Evolutionary conservation across 352 stramenopile genomes (phyloP).

Genomic region (Globisporangium takayamanum): DNA sequence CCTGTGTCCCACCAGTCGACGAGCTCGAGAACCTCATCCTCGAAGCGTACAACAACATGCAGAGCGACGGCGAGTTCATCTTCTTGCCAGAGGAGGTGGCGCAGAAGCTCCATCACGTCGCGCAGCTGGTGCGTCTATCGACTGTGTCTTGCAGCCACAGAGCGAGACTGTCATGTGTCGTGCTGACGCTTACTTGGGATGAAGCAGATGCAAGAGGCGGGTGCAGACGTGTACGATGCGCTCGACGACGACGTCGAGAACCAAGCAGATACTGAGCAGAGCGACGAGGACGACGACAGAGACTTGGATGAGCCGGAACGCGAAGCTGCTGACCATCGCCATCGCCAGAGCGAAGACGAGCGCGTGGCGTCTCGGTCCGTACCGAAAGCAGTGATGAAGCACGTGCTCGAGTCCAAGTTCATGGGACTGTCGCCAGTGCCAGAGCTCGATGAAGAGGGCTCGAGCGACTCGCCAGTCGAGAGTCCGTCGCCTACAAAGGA

Average conservation of each 20-base stretch:
- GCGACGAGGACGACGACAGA: slow-evolving; percentile 1
- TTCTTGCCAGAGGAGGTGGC: slow-evolving; percentile 64
- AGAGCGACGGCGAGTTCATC: slow-evolving; percentile 77
- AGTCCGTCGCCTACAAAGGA: slow-evolving; percentile 15
- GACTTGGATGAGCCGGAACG: slow-evolving; percentile 24
- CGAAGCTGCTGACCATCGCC: slow-evolving; percentile 4
- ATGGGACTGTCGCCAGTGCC: slow-evolving; percentile 35
- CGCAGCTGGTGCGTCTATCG: slow-evolving; percentile 35
- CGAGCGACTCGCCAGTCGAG: slow-evolving; percentile 13
- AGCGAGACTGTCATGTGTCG: too few relatives aligned
- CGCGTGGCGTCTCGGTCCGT: slow-evolving; percentile 9
- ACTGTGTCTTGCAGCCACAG: background rate
- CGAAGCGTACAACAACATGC: slow-evolving; percentile 80
- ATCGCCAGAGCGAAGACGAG: slow-evolving; percentile 14
- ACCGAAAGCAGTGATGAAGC: slow-evolving; percentile 5
- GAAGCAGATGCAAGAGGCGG: background rate
- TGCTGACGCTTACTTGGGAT: too few relatives aligned
- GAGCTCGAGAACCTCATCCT: slow-evolving; percentile 67
- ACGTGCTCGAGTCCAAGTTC: slow-evolving; percentile 30
- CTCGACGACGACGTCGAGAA: background rate
- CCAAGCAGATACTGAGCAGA: background rate
- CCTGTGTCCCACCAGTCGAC: slow-evolving; percentile 25
- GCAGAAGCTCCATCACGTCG: slow-evolving; percentile 53
- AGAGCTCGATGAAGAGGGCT: slow-evolving; percentile 41
- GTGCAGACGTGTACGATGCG: background rate